phyloP scores from a whole-genome alignment of 108 stramenopile genomes.

The Skeletonema potamos region DNA sequence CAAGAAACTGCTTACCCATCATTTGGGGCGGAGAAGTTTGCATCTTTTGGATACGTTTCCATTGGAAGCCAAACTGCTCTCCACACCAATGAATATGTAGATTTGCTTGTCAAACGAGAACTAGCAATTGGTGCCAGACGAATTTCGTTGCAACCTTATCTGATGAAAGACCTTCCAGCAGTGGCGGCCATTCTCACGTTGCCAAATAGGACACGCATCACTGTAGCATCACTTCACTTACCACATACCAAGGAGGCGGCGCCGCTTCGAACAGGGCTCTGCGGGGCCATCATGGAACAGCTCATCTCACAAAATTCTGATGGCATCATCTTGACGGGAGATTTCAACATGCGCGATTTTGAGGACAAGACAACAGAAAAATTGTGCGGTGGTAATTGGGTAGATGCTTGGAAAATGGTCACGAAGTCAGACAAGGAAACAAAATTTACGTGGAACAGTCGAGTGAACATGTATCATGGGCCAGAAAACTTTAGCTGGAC shows the following conservation, averaged over 20 bases:
- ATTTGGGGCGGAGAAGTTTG: not conserved
- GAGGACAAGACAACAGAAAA: conserved; percentile 13
- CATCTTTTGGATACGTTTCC: conserved; percentile 5
- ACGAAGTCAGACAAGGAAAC: conserved; percentile 3
- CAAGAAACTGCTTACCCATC: conserved; percentile 16
- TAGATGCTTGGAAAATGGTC: conserved; percentile 23
- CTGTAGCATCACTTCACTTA: conserved; percentile 17
- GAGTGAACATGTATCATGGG: conserved; percentile 26
- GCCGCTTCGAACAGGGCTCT: conserved; percentile 1
- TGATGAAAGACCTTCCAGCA: not conserved
- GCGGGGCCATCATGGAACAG: conserved; percentile 6
- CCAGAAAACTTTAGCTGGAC: conserved; percentile 23
- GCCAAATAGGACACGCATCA: conserved; percentile 10
- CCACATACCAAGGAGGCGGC: conserved; percentile 30
- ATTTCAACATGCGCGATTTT: conserved; percentile 27
- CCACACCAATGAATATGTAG: conserved; percentile 12
- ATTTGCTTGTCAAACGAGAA: conserved; percentile 12
- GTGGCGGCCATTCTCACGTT: conserved; percentile 7
- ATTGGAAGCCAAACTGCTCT: conserved; percentile 14
- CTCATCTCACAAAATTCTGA: not conserved
- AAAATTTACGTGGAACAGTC: conserved; percentile 25
- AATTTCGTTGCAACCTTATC: not conserved
- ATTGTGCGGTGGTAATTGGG: conserved; percentile 15
- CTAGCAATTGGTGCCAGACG: not conserved
- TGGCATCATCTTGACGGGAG: conserved; percentile 17